Conservation (phyloP, 1,284 basidiomycete species). For the Microbotryum scabiosae region DNA sequence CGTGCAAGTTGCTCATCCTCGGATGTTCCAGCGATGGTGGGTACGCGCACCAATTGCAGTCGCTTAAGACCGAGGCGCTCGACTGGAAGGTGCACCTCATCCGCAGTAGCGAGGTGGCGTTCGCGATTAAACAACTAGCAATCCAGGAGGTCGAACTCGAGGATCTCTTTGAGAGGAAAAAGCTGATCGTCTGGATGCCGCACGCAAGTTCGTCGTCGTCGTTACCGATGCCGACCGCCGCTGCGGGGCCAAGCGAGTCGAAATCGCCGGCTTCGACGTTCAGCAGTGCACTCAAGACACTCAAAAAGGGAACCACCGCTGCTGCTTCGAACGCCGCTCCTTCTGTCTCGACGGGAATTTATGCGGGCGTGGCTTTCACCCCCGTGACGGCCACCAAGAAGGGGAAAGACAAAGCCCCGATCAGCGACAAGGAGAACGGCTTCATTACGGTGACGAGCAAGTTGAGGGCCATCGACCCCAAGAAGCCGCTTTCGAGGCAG, state of each 20-base stretch:
- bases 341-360: no score
- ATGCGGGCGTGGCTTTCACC: no score
- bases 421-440: neutral
- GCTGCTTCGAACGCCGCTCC: neutral
- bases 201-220: neutral
- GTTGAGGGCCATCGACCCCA: slow-evolving; percentile 14
- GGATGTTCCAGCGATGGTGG: slow-evolving; percentile 23
- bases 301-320: neutral
- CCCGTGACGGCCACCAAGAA: neutral
- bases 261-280: neutral
- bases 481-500: slow-evolving; percentile 12
- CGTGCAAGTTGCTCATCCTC: slow-evolving; percentile 26
- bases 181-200: slow-evolving; percentile 7
- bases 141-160: slow-evolving; percentile 14
- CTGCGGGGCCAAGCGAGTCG: neutral
- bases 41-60: slow-evolving; percentile 21
- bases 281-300: neutral
- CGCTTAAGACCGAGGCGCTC: slow-evolving; percentile 17
- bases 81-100: slow-evolving; percentile 18
- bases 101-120: slow-evolving; percentile 16
- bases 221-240: neutral
- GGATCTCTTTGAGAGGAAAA: slow-evolving; percentile 21
- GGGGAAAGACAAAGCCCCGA: neutral
- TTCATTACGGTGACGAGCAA: neutral
- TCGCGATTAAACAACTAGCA: slow-evolving; percentile 25